Base-by-base conservation (phyloP, 208 protist genomes). In the Trypanosoma theileri region DNA sequence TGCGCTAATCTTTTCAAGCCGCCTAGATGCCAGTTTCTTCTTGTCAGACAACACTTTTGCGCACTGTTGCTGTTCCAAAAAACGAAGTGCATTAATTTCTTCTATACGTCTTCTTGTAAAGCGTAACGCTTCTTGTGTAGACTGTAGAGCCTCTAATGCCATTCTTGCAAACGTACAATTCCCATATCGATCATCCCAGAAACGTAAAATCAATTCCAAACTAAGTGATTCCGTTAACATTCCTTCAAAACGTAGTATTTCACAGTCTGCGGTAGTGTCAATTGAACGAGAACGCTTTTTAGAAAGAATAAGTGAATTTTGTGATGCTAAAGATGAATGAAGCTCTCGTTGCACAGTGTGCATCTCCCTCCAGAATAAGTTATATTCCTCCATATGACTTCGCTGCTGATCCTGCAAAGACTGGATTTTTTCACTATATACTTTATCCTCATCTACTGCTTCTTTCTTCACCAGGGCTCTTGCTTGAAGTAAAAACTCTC, bases 221-320 rank as follows among this genome's bases (percentile, higher is more conserved):
- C 28, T 57, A 3, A 84, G 51, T 14, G 74, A 71, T 48, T 84
- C 78, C 28, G 65, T 70, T 13, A 87, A 54, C 28, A 84, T 52
- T 14, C 71, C 64, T 54, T 87, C 82, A 52, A 82, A 87, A 17
- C 75, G 71, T 3, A 81, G 53, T 4, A 57, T 67, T 21, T 84
- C 81, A 4, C 67, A 50, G 0, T 61, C 45, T 19, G 59, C n/a
- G 22, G 73, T 64, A 0, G 12, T 58, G 10, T 61, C 24, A 26
- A 45, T 6, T 41, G 59, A 42, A 4, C 61, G 75, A 3, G 57
- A 41, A 42, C 64, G 57, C 22, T 68, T 50, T 35, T 58, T 28
- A 8, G 11, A 16, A 17, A 22, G 17, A 12, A 2, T 16, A 19
- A 9, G 11, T 40, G 48, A 45, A 45, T 24, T 56, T 24, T 42